Evolutionary conservation across 2,329 filamentous ascomycete genomes (phyloP).

Genomic region (Volutella citrinella): DNA sequence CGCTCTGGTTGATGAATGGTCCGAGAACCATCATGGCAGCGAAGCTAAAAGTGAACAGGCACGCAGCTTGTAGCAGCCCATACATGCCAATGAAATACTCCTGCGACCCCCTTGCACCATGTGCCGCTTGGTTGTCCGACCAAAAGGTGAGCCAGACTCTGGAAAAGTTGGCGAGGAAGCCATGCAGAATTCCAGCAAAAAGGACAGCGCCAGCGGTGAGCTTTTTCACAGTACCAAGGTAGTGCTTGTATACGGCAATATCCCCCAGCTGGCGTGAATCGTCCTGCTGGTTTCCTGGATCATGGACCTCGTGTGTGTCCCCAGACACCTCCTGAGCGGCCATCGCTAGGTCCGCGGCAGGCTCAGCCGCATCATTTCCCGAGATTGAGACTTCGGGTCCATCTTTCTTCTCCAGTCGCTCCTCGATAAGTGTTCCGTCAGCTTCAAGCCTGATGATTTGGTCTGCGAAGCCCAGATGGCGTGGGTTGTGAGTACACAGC

Average conservation of each 20-base stretch:
- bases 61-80: constrained; percentile 4
- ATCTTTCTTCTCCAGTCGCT: neutral
- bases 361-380: too few relatives aligned
- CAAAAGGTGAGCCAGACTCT: constrained; percentile 21
- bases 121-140: constrained; percentile 4
- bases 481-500: constrained; percentile 8
- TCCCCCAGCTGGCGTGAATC: constrained; percentile 7
- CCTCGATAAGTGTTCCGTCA: neutral
- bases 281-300: constrained; percentile 1
- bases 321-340: constrained; percentile 1
- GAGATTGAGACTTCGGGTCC: neutral
- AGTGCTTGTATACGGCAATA: constrained; percentile 7
- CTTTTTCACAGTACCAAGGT: constrained; percentile 4
- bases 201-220: constrained; percentile 3
- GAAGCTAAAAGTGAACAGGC: constrained; percentile 4
- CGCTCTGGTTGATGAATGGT: constrained; percentile 7
- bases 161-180: constrained; percentile 6
- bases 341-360: too few relatives aligned
- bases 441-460: constrained; percentile 6
- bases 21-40: constrained; percentile 4
- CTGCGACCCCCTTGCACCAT: neutral
- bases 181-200: constrained; percentile 3
- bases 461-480: constrained; percentile 9
- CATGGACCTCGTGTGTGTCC: neutral
- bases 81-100: constrained; percentile 12